Evolutionary conservation across 768 basidiomycete genomes (phyloP), one percentile per base, ranked within the genome.

Genomic region (Candolleomyces aberdarensis): DNA sequence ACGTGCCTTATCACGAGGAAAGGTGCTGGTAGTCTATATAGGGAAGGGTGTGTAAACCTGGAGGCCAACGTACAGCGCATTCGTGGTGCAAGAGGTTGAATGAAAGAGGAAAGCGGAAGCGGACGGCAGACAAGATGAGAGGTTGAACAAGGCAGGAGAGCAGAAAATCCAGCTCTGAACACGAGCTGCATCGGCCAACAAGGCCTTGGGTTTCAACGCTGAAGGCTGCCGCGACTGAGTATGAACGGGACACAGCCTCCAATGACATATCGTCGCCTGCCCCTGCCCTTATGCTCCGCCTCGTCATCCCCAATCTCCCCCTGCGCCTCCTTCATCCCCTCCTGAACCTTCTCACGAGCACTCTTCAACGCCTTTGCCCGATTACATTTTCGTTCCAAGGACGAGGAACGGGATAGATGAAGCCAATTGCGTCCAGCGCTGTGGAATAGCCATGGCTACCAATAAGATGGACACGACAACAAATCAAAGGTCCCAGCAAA

Each of bases 281-380:
- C 80, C 44, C 44, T 3, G 5, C 78, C 79, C 40, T 82, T 83
- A 40, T 75, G 72, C n/a, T 70, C 79, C 2, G 80, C 84, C 39
- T 87, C 89, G 63, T 94, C 91, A 3, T 85, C 91, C 66, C 93
- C 88, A 56, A 98, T 90, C 75, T 99, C 96, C 71, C 96, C 94
- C 75, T 90, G 89, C n/a, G 92, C 91, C 76, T 99, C 96, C 58
- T 85, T 83, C 89, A 98, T 92, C 75, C 98, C 97, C 72, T 98
- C 96, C 68, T 87, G 75, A 17, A 97, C 89, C 75, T 94, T 94
- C 62, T 85, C 88, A 57, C 76, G 87, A 5, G 91, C 94, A 0
- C 77, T 76, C 58, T 84, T 78, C 93, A 98, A 98, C 64, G 78
- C 79, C 57, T 85, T 76, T 3, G 86, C 96, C 71, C 96, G 70